phyloP scores from a whole-genome alignment of 208 protist species.

The Wallacemonas rigidus region DNA sequence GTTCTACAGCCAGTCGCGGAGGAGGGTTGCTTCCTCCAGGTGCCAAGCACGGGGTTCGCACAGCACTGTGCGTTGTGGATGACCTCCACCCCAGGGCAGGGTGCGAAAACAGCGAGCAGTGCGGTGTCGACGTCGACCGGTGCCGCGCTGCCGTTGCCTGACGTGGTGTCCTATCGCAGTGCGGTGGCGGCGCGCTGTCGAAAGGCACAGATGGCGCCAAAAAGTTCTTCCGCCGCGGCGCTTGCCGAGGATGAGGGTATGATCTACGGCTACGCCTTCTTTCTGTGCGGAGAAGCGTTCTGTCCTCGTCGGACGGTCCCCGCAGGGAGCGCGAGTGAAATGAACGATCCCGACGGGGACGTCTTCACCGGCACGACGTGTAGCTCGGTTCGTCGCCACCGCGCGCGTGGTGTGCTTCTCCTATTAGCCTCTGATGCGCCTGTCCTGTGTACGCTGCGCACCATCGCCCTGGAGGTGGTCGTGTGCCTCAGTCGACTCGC shows the following conservation, averaged over 20 bases:
- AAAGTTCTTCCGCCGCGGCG: neutral
- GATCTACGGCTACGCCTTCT: constrained; percentile 27
- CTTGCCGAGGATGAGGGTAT: constrained; percentile 5
- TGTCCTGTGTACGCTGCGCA: constrained; percentile 57
- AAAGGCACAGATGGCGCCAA: neutral
- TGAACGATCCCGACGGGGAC: constrained; percentile 20
- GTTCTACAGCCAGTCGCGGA: constrained; percentile 38
- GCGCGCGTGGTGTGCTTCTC: constrained; percentile 37
- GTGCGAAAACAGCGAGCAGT: too few species aligned
- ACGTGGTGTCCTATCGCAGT: constrained; percentile 41
- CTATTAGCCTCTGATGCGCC: constrained; percentile 45
- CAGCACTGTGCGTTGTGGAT: constrained; percentile 20
- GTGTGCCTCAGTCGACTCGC: constrained; percentile 31
- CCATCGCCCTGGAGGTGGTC: constrained; percentile 42
- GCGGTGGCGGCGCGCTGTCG: neutral
- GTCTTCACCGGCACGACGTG: constrained; percentile 2
- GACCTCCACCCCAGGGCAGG: neutral
- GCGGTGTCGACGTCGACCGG: too few species aligned
- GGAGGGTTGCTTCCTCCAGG: constrained; percentile 68
- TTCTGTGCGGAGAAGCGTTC: constrained; percentile 10
- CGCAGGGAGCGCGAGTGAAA: neutral
- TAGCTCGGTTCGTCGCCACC: neutral
- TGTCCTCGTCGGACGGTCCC: neutral
- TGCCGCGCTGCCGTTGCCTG: constrained; percentile 14
- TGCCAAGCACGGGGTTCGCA: constrained; percentile 46